Percentiles rank a stretch among this genome's conserved stretches.
Conservation (phyloP, 768 basidiomycete species). For the Psilocybe azurescens region DNA sequence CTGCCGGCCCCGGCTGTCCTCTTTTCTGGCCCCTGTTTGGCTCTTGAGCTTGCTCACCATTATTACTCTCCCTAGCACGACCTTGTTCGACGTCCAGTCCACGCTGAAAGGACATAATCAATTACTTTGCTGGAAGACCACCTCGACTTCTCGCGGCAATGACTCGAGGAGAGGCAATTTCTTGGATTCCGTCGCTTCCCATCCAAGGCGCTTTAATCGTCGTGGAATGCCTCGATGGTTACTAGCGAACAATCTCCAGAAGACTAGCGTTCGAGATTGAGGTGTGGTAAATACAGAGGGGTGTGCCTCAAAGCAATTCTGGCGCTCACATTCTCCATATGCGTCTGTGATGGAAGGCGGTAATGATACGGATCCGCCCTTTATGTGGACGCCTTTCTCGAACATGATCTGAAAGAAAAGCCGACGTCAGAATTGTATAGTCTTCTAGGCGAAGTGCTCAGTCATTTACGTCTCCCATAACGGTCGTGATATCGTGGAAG, state of each 20-base stretch:
- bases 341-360: conserved; percentile 38
- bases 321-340: conserved; percentile 38
- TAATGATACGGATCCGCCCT: conserved; percentile 37
- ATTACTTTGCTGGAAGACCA: conserved; percentile 18
- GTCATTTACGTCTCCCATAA: conserved; percentile 40
- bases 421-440: neutral
- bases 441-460: neutral
- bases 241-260: conserved; percentile 45
- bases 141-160: conserved; percentile 27
- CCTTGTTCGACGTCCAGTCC: too few relatives aligned
- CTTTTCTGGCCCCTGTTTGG: too few relatives aligned
- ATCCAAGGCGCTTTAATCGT: conserved; percentile 42
- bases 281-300: neutral
- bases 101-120: too few relatives aligned
- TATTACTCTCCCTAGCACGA: too few relatives aligned
- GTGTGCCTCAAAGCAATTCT: conserved; percentile 10
- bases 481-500: conserved; percentile 33
- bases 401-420: conserved; percentile 33
- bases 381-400: conserved; percentile 33
- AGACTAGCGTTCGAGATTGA: conserved; percentile 28
- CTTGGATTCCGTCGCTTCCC: conserved; percentile 36
- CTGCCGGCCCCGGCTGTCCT: too few relatives aligned
- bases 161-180: conserved; percentile 26
- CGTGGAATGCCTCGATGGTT: conserved; percentile 40
- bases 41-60: too few relatives aligned